Evolutionary conservation across 2,329 filamentous ascomycete genomes (phyloP), one percentile per base, ranked within the genome.

Genomic region (Mycocentrospora acerina): DNA sequence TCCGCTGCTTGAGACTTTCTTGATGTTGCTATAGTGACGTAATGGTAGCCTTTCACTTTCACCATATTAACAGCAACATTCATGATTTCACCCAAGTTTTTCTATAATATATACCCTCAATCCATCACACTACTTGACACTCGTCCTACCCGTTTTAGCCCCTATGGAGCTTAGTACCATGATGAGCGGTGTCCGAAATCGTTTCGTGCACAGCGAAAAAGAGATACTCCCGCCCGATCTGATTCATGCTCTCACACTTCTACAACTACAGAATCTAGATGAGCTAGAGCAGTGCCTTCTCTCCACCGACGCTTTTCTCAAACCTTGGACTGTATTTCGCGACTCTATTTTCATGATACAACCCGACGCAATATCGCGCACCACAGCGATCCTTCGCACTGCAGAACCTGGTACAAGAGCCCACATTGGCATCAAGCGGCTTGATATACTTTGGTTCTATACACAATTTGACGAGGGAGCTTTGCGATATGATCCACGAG

Each of bases 391-490:
- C 28, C 32, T 24, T 14, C 18, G 15, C 22, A 35, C 19, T 16
- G 33, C 29, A 28, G 18, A 8, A 14, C 7, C 10, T 32, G 37
- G 19, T 9, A 9, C 9, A 9, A 22, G 19, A 4, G 22, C 18
- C 4, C 36, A 45, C 2, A 32, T 29, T 26, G 35, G 36, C 3
- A 47, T 66, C 18, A 46, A 46, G 4, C 53, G 53, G 14, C 33
- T 35, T 4, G 59, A 58, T 9, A 43, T 67, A 8, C 31, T 67
- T 9, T 60, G 48, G 51, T 64, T 55, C 35, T 67, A 67, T 37
- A 66, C 58, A 7, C 49, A 53, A 8, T 66, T 52, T 37, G 53
- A 63, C 22, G 51, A 64, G 24, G 59, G 53, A 4, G 16, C 42
- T 14, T 30, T 47, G 14, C 58, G 63, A 7, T 58, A 62, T 32